Conservation (phyloP, 2,329 filamentous ascomycete species). For the Fusarium illudens region DNA sequence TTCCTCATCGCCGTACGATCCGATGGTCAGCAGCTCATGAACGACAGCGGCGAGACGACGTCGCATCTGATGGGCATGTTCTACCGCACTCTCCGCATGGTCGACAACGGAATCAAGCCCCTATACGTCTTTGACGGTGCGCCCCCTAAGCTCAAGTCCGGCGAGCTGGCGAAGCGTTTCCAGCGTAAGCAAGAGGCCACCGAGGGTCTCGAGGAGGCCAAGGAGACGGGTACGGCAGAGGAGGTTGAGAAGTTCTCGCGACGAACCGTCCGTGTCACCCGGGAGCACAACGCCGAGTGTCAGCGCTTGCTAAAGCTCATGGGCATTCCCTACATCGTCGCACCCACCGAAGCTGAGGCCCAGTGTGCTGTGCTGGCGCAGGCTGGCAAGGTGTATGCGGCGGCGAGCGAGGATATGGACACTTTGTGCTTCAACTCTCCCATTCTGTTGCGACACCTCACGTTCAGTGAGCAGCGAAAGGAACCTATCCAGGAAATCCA, state of each 20-base stretch:
- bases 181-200: constrained; percentile 93
- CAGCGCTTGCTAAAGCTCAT: constrained; percentile 90
- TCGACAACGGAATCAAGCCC: constrained; percentile 98
- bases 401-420: constrained; percentile 98
- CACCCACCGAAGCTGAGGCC: constrained; percentile 95
- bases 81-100: constrained; percentile 96
- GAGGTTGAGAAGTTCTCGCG: constrained; percentile 99
- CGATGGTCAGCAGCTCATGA: constrained; percentile 95
- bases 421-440: constrained; percentile 95
- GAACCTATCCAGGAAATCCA: constrained; percentile 97
- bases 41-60: constrained; percentile 93
- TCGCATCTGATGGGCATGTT: constrained; percentile 99
- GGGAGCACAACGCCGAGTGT: constrained; percentile 95
- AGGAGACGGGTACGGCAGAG: constrained; percentile 94
- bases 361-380: constrained; percentile 91
- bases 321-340: constrained; percentile 94
- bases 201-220: constrained; percentile 91
- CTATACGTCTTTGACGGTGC: constrained; percentile 98
- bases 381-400: constrained; percentile 95
- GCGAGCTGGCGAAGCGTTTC: constrained; percentile 94
- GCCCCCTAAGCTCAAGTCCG: constrained; percentile 96
- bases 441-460: constrained; percentile 89
- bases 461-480: constrained; percentile 96
- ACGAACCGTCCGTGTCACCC: constrained; percentile 91
- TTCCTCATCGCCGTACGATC: constrained; percentile 98